These are phyloP conservation scores for Syzygium oleosum DNA, from an alignment of 345 rosid genomes.

Conservation along the genomic window DNA sequence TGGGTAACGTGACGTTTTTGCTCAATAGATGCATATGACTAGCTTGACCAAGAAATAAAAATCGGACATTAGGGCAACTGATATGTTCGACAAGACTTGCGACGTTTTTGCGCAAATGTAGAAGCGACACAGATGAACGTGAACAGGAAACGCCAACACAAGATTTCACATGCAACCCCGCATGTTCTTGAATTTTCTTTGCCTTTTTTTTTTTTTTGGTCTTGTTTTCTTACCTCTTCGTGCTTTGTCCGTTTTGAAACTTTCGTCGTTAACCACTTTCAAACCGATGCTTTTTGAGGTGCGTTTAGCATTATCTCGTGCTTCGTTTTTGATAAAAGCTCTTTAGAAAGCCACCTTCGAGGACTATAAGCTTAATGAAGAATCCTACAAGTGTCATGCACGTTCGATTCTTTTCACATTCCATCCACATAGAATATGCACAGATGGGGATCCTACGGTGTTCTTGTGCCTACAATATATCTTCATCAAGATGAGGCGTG, in stretches of 20 bases:
- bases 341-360: not conserved
- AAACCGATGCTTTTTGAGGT: not conserved
- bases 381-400: not conserved
- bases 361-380: not conserved
- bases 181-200: not conserved
- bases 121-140: not conserved
- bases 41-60: not conserved
- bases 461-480: not conserved
- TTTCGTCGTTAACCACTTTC: not conserved
- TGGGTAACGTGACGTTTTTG: not conserved
- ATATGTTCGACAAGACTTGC: not conserved
- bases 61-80: not conserved
- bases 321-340: not conserved
- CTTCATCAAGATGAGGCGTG: not conserved
- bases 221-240: not conserved
- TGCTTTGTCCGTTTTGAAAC: not conserved
- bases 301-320: not conserved
- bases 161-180: not conserved
- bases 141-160: not conserved
- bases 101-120: not conserved
- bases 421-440: not conserved
- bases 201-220: not conserved
- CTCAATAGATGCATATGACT: not conserved
- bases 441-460: not conserved
- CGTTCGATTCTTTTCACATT: not conserved